Conservation (phyloP, 768 basidiomycete species). For the Trametes villosa region DNA sequence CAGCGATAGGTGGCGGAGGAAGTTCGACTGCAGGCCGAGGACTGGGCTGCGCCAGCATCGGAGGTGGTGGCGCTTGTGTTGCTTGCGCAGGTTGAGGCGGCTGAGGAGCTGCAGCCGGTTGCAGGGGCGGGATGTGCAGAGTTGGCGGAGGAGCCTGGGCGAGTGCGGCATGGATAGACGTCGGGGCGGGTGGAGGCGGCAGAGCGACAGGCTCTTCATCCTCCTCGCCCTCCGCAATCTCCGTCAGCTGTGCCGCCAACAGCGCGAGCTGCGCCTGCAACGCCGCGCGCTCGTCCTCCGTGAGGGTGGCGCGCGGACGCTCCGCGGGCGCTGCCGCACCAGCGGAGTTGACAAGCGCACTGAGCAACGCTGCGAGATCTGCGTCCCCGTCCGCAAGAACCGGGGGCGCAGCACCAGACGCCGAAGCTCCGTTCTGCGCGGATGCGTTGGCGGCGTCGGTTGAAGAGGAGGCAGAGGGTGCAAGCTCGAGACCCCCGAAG, state of each 20-base stretch:
- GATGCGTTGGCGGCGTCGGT: not conserved
- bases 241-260: slow-evolving; percentile 71
- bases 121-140: not conserved
- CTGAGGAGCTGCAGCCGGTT: not conserved
- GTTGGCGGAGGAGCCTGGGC: not conserved
- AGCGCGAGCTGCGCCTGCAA: slow-evolving; percentile 76
- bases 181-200: not conserved
- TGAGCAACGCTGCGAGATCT: slow-evolving; percentile 19
- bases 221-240: slow-evolving; percentile 52
- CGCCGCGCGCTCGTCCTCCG: slow-evolving; percentile 59
- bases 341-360: slow-evolving; percentile 9
- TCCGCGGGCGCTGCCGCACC: slow-evolving; percentile 10
- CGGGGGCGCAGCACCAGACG: slow-evolving; percentile 7
- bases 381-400: slow-evolving; percentile 18
- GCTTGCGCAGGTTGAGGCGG: not conserved
- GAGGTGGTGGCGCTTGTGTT: not conserved
- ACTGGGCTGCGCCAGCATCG: not conserved
- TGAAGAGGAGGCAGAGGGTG: slow-evolving; percentile 9
- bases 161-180: not conserved
- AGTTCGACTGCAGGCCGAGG: not conserved
- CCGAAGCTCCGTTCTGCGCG: slow-evolving; percentile 1
- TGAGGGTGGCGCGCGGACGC: slow-evolving; percentile 32
- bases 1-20: slow-evolving; percentile 18
- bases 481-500: slow-evolving; percentile 52
- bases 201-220: slow-evolving; percentile 35